phyloP scores from a whole-genome alignment of 306 rosid genomes.

The Dryas octopetala region DNA sequence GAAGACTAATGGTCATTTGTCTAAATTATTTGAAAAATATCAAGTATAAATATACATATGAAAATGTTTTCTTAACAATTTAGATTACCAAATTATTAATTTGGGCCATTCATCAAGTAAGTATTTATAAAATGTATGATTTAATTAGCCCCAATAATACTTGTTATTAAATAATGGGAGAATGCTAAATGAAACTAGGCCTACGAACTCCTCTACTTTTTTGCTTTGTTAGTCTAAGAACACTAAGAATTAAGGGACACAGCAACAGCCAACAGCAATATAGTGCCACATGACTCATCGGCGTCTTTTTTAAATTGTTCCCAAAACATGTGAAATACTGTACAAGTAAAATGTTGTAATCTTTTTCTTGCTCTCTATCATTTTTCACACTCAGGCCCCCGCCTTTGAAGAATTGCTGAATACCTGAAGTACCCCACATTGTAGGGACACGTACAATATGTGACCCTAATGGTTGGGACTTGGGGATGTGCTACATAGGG shows the following conservation, averaged over 20 bases:
- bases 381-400: no score
- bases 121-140: no score
- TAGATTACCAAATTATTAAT: no score
- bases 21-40: no score
- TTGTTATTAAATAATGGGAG: no score
- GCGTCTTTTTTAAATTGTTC: not conserved
- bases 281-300: constrained; percentile 27
- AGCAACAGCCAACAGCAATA: not conserved
- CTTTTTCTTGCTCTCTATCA: not conserved
- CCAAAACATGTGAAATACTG: constrained; percentile 7
- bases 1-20: no score
- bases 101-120: no score
- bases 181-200: no score
- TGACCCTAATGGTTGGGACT: not conserved
- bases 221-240: constrained; percentile 10
- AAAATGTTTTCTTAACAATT: no score
- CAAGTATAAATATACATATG: no score
- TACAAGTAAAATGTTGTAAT: not conserved
- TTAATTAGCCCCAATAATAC: no score
- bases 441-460: constrained; percentile 3
- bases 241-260: not conserved
- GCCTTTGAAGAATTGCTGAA: not conserved
- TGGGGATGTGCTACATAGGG: not conserved
- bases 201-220: not conserved
- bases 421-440: not conserved